Base-by-base conservation (phyloP, 305 asterid species). In the Striga hermonthica region DNA sequence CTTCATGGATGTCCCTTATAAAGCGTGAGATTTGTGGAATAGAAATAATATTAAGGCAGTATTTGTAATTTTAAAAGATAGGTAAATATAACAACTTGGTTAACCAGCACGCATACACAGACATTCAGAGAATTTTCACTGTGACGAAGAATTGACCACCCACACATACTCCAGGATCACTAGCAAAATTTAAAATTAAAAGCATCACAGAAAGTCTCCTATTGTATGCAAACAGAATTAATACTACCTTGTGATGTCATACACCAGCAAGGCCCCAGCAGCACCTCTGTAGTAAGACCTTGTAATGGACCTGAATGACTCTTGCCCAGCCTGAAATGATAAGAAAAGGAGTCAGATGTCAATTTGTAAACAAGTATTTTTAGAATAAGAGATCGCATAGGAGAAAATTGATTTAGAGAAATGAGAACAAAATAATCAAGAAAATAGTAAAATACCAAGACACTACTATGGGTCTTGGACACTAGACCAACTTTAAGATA, bases 221-320 rank as follows among this genome's bases (percentile, higher is more conserved):
- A 22, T 22, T 22, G 31, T 22, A 22, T 22, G 31, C 31, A 22
- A 40, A 40, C 45, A 40, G 45, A 40, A 40, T 5, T 40, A 40
- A 40, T 3, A 88, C 96, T 3, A 88, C 96, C 95, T 84, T 47
- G 95, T 86, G 70, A 86, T 88, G 75, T 88, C 96, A 68, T 88
- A 88, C 62, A 86, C 96, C 6, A 88, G 87, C 56, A 88, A 81
- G 13, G 95, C 96, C 43, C 96, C 96, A 44, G 96, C 96, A 69
- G 96, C 91, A 69, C 96, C 96, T 78, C 95, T 80, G 80, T 88
- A 88, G 81, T 88, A 88, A 55, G 96, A 88, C 79, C 96, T 84
- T 0, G 95, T 88, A 36, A 88, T 86, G 22, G 96, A 84, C 76
- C 95, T 81, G 31, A 22, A 22, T 22, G 31, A 22, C 31, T 22